These are phyloP conservation scores for Rutstroemia sp. DNA, from an alignment of 2,329 filamentous ascomycete species.

Conservation along the genomic window DNA sequence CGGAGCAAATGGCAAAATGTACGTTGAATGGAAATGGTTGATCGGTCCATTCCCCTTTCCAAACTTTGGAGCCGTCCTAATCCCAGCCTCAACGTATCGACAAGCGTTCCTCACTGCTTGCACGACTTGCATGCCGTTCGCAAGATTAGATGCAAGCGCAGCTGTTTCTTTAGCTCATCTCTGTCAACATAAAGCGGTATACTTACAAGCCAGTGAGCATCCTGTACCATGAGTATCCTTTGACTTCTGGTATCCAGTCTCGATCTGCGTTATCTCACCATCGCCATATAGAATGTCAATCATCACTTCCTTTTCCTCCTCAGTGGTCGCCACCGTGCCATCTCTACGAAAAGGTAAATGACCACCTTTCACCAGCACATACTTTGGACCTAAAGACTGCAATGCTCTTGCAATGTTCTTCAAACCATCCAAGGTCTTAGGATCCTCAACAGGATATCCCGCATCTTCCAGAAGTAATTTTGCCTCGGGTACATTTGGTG, in stretches of 20 bases:
- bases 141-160: slow-evolving; percentile 67
- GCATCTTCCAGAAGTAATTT: slow-evolving; percentile 52
- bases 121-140: slow-evolving; percentile 48
- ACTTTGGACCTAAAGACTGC: slow-evolving; percentile 62
- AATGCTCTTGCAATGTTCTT: slow-evolving; percentile 61
- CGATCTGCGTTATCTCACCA: slow-evolving; percentile 50
- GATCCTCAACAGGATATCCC: slow-evolving; percentile 35
- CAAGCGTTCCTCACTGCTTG: slow-evolving; percentile 61
- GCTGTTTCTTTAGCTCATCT: slow-evolving; percentile 33
- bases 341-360: slow-evolving; percentile 71
- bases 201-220: slow-evolving; percentile 81
- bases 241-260: slow-evolving; percentile 64
- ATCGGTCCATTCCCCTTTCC: slow-evolving; percentile 65
- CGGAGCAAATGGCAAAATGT: slow-evolving; percentile 60
- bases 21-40: slow-evolving; percentile 71
- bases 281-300: slow-evolving; percentile 71
- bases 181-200: background rate
- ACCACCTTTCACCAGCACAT: slow-evolving; percentile 84
- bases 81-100: slow-evolving; percentile 64
- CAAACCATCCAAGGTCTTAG: slow-evolving; percentile 56
- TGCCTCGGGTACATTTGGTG: slow-evolving; percentile 73
- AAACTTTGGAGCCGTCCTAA: slow-evolving; percentile 36
- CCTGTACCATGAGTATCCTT: slow-evolving; percentile 91
- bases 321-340: slow-evolving; percentile 47
- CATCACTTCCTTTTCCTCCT: slow-evolving; percentile 57